A percentile compares a stretch with the other conserved stretches of the same genome.
Evolutionary conservation across 1,139 yeast species (phyloP).

Genomic region (Debaryomyces sp.): DNA sequence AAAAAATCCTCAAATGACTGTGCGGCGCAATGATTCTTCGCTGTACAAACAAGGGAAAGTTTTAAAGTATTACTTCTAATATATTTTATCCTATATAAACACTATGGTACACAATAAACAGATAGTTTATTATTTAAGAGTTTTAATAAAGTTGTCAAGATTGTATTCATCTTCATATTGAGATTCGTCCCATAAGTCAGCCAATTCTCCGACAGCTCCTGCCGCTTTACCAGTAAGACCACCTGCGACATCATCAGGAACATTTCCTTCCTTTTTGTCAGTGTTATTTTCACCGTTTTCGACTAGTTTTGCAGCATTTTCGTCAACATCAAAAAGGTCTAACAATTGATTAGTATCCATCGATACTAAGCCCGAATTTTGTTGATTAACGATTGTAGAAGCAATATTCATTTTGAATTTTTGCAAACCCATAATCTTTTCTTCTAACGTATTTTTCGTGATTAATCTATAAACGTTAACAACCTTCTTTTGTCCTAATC

Average conservation of each 20-base stretch:
- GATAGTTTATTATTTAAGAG: conserved; percentile 42
- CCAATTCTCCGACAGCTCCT: conserved; percentile 80
- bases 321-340: conserved; percentile 83
- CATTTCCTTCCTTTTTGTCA: conserved; percentile 33
- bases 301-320: conserved; percentile 45
- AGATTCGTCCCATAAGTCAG: conserved; percentile 95
- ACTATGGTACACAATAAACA: conserved; percentile 6
- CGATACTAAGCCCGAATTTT: conserved; percentile 88
- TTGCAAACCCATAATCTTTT: conserved; percentile 97
- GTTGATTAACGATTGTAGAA: conserved; percentile 93
- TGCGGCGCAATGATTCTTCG: neutral
- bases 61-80: conserved; percentile 1
- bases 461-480: conserved; percentile 93
- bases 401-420: conserved; percentile 98
- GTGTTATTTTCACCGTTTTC: conserved; percentile 27
- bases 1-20: conserved; percentile 1
- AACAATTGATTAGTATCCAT: conserved; percentile 96
- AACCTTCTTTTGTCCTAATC: conserved; percentile 96
- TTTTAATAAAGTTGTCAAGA: conserved; percentile 87
- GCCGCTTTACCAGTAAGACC: conserved; percentile 68
- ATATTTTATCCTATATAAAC: neutral
- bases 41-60: neutral
- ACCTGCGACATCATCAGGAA: conserved; percentile 58
- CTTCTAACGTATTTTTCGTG: conserved; percentile 92
- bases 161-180: conserved; percentile 97